These are phyloP conservation scores for Aspergillus thermomutatus DNA, from an alignment of 2,329 filamentous ascomycete genomes.

Conservation along the genomic window DNA sequence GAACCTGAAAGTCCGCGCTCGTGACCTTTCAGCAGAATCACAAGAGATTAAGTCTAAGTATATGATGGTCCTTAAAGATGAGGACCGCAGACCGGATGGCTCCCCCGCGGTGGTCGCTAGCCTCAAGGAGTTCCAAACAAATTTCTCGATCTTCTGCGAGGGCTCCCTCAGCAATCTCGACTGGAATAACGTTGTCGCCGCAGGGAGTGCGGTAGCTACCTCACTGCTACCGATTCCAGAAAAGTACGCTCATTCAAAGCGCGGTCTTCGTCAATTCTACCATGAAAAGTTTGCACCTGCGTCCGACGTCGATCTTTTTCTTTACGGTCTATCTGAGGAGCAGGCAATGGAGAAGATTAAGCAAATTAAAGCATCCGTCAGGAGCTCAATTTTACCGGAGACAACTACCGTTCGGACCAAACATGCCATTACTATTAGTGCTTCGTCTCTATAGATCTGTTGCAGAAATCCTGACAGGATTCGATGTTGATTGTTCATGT, in stretches of 20 bases:
- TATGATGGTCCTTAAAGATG: slow-evolving; percentile 31
- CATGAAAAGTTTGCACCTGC: slow-evolving; percentile 78
- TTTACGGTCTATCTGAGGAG: slow-evolving; percentile 75
- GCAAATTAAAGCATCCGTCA: slow-evolving; percentile 69
- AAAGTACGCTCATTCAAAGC: slow-evolving; percentile 60
- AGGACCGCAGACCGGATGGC: slow-evolving; percentile 60
- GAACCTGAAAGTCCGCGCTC: slow-evolving; percentile 28
- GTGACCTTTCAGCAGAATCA: slow-evolving; percentile 30
- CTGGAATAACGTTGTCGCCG: slow-evolving; percentile 78
- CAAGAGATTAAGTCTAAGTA: slow-evolving; percentile 32
- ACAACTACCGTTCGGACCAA: slow-evolving; percentile 82
- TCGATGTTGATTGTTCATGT: slow-evolving; percentile 82
- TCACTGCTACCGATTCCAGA: slow-evolving; percentile 69
- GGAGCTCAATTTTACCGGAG: slow-evolving; percentile 75
- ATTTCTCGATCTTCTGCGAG: slow-evolving; percentile 80
- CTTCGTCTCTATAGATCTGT: slow-evolving; percentile 80
- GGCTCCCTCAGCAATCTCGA: slow-evolving; percentile 70
- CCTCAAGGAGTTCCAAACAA: slow-evolving; percentile 69
- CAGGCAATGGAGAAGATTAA: slow-evolving; percentile 80
- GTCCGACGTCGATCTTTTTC: slow-evolving; percentile 81
- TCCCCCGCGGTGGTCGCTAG: slow-evolving; percentile 65
- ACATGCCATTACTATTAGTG: slow-evolving; percentile 85
- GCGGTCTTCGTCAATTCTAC: slow-evolving; percentile 66
- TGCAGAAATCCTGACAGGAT: slow-evolving; percentile 80
- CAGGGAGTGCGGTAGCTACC: slow-evolving; percentile 77